A percentile compares a stretch with the other conserved stretches of the same genome.
Conservation (phyloP, 768 basidiomycete species). For the Termitomyces bulborhizus region DNA sequence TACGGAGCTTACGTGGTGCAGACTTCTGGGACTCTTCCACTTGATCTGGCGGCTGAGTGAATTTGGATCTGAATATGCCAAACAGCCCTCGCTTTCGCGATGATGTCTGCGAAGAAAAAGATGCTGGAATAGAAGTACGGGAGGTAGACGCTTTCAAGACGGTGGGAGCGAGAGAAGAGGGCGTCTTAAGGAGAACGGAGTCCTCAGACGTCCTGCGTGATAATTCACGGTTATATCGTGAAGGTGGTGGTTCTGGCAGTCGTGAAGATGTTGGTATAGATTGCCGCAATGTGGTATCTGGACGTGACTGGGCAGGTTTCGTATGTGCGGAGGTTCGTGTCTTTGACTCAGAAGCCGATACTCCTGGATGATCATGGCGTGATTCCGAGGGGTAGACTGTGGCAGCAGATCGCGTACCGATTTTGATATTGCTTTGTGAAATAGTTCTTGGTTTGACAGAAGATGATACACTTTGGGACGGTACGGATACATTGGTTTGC, state of each 20-base stretch:
- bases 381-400: neutral
- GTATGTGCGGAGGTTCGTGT: neutral
- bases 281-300: neutral
- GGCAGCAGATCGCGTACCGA: neutral
- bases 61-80: slow-evolving; percentile 24
- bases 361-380: neutral
- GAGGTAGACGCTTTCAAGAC: slow-evolving; percentile 35
- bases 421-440: neutral
- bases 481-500: slow-evolving; percentile 8
- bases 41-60: slow-evolving; percentile 14
- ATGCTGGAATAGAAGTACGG: slow-evolving; percentile 31
- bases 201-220: slow-evolving; percentile 39
- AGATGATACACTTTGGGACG: slow-evolving; percentile 5
- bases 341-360: neutral
- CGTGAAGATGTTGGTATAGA: slow-evolving; percentile 5
- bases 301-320: neutral
- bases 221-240: slow-evolving; percentile 13
- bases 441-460: neutral
- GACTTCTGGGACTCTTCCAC: slow-evolving; percentile 16
- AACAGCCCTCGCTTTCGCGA: slow-evolving; percentile 35
- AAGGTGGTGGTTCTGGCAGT: neutral
- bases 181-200: slow-evolving; percentile 51
- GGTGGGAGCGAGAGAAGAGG: slow-evolving; percentile 56
- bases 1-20: slow-evolving; percentile 15
- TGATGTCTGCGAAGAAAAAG: slow-evolving; percentile 31